Evolutionary conservation across 2,329 filamentous ascomycete species (phyloP).

Genomic region (Alternaria burnsii): DNA sequence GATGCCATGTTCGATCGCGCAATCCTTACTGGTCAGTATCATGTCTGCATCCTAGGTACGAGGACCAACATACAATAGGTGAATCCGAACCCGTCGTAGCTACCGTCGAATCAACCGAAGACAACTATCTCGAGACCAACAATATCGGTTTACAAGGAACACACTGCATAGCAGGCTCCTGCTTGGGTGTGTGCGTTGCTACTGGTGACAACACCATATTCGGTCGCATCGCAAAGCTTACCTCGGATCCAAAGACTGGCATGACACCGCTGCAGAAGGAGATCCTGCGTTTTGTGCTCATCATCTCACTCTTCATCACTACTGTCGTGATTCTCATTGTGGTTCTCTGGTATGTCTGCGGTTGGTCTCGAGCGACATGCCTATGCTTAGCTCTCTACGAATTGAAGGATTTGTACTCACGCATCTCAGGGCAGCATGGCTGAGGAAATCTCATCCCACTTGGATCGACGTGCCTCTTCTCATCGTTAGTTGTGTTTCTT

Average conservation of each 20-base stretch:
- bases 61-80: slow-evolving; percentile 53
- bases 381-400: background rate
- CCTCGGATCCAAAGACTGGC: slow-evolving; percentile 72
- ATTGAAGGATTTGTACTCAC: slow-evolving; percentile 17
- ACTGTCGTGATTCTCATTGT: slow-evolving; percentile 71
- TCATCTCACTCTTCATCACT: slow-evolving; percentile 74
- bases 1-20: slow-evolving; percentile 78
- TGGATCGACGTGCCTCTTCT: slow-evolving; percentile 78
- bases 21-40: slow-evolving; percentile 68
- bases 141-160: slow-evolving; percentile 83
- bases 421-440: slow-evolving; percentile 68
- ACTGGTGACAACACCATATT: slow-evolving; percentile 79
- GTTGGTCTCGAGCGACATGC: background rate
- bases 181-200: slow-evolving; percentile 72
- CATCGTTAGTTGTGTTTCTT: slow-evolving; percentile 74
- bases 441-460: slow-evolving; percentile 70
- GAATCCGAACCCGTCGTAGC: slow-evolving; percentile 72
- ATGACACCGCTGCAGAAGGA: slow-evolving; percentile 77
- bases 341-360: slow-evolving; percentile 65
- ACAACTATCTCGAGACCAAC: slow-evolving; percentile 79
- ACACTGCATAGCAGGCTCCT: slow-evolving; percentile 75
- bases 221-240: slow-evolving; percentile 76
- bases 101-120: slow-evolving; percentile 68
- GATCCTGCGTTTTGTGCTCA: slow-evolving; percentile 74
- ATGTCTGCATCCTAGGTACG: background rate